phyloP scores from a whole-genome alignment of 2,329 filamentous ascomycete species.

The Davidsoniella neocaledoniae region DNA sequence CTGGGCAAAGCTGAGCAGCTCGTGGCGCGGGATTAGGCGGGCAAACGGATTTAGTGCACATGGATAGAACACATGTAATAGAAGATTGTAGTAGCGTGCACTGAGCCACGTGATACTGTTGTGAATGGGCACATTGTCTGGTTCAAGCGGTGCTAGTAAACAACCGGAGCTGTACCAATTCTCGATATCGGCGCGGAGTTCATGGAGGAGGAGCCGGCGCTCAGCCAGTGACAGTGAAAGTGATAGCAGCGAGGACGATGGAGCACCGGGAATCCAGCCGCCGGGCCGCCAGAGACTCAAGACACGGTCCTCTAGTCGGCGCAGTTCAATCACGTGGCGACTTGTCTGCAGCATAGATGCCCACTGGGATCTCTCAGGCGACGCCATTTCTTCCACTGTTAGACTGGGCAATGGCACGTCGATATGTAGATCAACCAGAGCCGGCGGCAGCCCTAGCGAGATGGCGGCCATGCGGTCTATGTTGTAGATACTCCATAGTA shows the following conservation, averaged over 20 bases:
- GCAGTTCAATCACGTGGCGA: slow-evolving; percentile 27
- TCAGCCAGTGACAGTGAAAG: slow-evolving; percentile 18
- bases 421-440: slow-evolving; percentile 24
- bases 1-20: slow-evolving; percentile 24
- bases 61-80: slow-evolving; percentile 27
- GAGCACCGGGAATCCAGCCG: neutral
- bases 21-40: slow-evolving; percentile 18
- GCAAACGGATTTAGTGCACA: slow-evolving; percentile 23
- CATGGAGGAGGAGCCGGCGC: slow-evolving; percentile 19
- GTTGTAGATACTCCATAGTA: slow-evolving; percentile 29
- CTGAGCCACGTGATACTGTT: slow-evolving; percentile 29
- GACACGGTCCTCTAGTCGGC: slow-evolving; percentile 27
- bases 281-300: slow-evolving; percentile 15
- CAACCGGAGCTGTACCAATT: slow-evolving; percentile 30
- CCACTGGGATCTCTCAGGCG: slow-evolving; percentile 22
- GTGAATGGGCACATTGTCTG: slow-evolving; percentile 28
- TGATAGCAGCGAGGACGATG: neutral
- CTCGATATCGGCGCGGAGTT: slow-evolving; percentile 25
- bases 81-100: slow-evolving; percentile 27
- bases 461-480: slow-evolving; percentile 30
- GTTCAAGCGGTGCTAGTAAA: slow-evolving; percentile 25
- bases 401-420: slow-evolving; percentile 27
- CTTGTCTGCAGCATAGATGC: slow-evolving; percentile 27
- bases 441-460: slow-evolving; percentile 24
- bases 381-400: slow-evolving; percentile 29